A percentile compares a stretch with the other conserved stretches of the same genome.
phyloP scores from a whole-genome alignment of 768 basidiomycete species.

The Rickenella mellea region DNA sequence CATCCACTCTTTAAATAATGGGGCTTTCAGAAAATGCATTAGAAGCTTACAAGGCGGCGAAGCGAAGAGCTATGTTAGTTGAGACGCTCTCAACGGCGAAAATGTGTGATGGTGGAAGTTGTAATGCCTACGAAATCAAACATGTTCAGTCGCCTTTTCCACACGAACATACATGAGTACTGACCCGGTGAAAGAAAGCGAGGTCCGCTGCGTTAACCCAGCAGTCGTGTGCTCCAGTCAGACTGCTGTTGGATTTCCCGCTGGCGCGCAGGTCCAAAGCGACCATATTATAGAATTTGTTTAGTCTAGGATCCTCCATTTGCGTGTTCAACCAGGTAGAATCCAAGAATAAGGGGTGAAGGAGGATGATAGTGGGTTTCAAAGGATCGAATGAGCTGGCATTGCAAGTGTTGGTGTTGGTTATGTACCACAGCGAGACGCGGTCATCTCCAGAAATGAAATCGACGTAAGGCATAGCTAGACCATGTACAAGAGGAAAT shows the following conservation, averaged over 20 bases:
- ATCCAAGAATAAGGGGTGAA: slow-evolving; percentile 63
- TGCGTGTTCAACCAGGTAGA: slow-evolving; percentile 60
- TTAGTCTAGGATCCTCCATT: slow-evolving; percentile 56
- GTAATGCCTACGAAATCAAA: slow-evolving; percentile 35
- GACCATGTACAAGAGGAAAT: no score
- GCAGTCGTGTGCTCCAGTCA: slow-evolving; percentile 50
- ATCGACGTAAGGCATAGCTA: slow-evolving; percentile 60
- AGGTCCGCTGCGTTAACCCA: slow-evolving; percentile 78
- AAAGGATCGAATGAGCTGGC: slow-evolving; percentile 58
- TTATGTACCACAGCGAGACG: slow-evolving; percentile 63
- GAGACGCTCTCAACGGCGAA: slow-evolving; percentile 58
- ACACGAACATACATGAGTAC: slow-evolving; percentile 12
- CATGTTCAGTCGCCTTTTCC: background rate
- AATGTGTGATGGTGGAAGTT: slow-evolving; percentile 60
- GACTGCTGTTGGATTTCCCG: slow-evolving; percentile 47
- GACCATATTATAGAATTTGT: slow-evolving; percentile 54
- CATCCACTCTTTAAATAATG: background rate
- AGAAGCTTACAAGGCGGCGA: slow-evolving; percentile 50
- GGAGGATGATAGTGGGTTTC: slow-evolving; percentile 57
- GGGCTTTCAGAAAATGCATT: background rate
- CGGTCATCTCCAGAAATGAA: slow-evolving; percentile 53
- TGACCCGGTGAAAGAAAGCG: slow-evolving; percentile 53
- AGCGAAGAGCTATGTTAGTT: slow-evolving; percentile 48
- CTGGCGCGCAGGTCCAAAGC: slow-evolving; percentile 64
- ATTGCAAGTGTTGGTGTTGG: slow-evolving; percentile 49